A percentile compares a stretch with the other conserved stretches of the same genome.
Evolutionary conservation across 176 grass and related monocot genomes (phyloP).

Genomic region (Paspalum notatum): DNA sequence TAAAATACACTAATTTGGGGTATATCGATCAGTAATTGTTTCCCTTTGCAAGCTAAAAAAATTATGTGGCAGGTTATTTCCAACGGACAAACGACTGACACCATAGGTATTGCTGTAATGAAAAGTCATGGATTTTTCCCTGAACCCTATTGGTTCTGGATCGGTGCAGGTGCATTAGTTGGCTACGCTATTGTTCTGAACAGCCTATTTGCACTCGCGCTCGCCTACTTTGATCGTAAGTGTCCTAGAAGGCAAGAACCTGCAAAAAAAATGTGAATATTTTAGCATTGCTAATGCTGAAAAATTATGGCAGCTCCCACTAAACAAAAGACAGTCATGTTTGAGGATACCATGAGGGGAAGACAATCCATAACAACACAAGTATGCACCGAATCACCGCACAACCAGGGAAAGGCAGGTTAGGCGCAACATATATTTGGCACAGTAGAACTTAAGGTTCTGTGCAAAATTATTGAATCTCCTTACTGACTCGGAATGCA

Average conservation of each 20-base stretch:
- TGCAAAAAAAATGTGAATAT: neutral
- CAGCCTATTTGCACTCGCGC: constrained; percentile 41
- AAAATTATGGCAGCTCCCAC: constrained; percentile 42
- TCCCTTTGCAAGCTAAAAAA: neutral
- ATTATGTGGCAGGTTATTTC: neutral
- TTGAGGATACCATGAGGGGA: constrained; percentile 47
- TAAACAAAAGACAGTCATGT: constrained; percentile 45
- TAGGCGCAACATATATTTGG: neutral
- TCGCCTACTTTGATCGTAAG: constrained; percentile 54
- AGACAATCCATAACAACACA: constrained; percentile 49
- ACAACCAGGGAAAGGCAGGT: neutral
- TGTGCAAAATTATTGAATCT: neutral
- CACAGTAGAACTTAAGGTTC: neutral
- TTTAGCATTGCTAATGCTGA: constrained; percentile 11
- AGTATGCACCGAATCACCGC: constrained; percentile 12
- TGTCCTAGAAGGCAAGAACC: constrained; percentile 5
- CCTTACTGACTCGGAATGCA: constrained; percentile 11
- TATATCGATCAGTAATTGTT: neutral
- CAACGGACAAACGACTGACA: neutral
- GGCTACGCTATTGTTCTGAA: constrained; percentile 57
- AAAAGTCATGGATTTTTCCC: constrained; percentile 54
- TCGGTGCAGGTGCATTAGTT: constrained; percentile 55
- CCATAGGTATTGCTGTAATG: constrained; percentile 38
- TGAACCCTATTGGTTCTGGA: constrained; percentile 67
- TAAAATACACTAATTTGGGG: neutral